phyloP scores from a whole-genome alignment of 164 flowering plant genomes.

The Stephania cephalantha region DNA sequence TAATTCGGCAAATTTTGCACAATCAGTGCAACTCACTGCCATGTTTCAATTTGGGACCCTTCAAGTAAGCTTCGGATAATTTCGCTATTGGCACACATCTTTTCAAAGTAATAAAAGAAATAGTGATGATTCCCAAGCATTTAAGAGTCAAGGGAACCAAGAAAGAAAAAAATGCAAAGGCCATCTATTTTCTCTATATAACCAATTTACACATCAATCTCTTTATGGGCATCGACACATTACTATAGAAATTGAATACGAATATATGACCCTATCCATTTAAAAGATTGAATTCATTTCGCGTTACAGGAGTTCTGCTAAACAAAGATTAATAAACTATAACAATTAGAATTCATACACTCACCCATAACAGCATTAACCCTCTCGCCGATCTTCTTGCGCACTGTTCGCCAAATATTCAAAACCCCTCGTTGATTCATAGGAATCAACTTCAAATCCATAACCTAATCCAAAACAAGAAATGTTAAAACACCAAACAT shows the following conservation, averaged over 20 bases:
- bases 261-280: background rate
- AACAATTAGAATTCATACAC: background rate
- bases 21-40: background rate
- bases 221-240: background rate
- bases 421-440: slow-evolving; percentile 34
- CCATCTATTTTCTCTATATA: background rate
- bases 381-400: slow-evolving; percentile 83
- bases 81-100: too few relatives aligned
- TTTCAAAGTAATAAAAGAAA: too few relatives aligned
- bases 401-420: slow-evolving; percentile 53
- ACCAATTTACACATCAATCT: background rate
- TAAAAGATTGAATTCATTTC: too few relatives aligned
- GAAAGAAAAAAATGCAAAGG: too few relatives aligned
- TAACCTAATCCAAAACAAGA: slow-evolving; percentile 37
- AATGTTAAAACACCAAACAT: background rate
- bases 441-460: slow-evolving; percentile 72
- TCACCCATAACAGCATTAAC: slow-evolving; percentile 65
- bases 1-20: background rate
- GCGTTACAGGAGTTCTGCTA: too few relatives aligned
- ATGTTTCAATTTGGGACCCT: background rate
- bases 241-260: background rate
- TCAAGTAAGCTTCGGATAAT: too few relatives aligned
- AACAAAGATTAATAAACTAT: background rate
- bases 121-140: too few relatives aligned
- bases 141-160: background rate